Base-by-base conservation (phyloP, 2,329 filamentous ascomycete species). In the Coniochaeta hoffmannii region DNA sequence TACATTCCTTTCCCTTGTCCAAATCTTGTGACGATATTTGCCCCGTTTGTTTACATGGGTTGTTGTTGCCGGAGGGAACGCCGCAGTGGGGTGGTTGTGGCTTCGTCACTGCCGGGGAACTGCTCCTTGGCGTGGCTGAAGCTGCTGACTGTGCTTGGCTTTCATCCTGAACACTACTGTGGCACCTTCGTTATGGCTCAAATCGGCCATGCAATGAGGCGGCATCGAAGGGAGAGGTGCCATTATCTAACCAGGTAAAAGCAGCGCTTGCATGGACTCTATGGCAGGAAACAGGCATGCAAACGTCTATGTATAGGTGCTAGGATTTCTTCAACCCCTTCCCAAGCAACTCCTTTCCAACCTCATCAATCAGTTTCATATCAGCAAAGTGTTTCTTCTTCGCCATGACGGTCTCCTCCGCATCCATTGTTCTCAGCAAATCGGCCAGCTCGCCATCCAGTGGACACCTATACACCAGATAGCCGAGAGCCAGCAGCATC, bases 401-500 rank as follows among this genome's bases (percentile, higher is more conserved):
- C 1, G 65, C 73, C 34, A 76, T 56, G 1, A 96, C 76, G 0
- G 81, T 85, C 3, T 81, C 81, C 31, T 79, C 76, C 0, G 90
- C 89, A 66, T 92, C 90, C 77, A 97, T 81, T 0, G 85, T 86
- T 55, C 82, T 81, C 60, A 91, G 79, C n/a, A 96, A 71, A 67
- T 96, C 90, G 11, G 85, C 76, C n/a, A 97, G 68, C 61, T 92
- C 88, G 0, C 91, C 88, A 30, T 87, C 82, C 34, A 83, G 65
- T 5, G 85, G 81, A 2, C 83, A 80, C 58, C 82, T 83, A 65
- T 92, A 96, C 0, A 87, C 78, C 26, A 97, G 67, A 61, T 90
- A 82, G 0, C 91, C 93, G 17, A 96, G 69, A 1, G 88, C 87
- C 15, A 91, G 76, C 32, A 96, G 64, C 68, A 92, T 83, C 0